phyloP scores from a whole-genome alignment of 495 filamentous ascomycete species.

The Halenospora varia region DNA sequence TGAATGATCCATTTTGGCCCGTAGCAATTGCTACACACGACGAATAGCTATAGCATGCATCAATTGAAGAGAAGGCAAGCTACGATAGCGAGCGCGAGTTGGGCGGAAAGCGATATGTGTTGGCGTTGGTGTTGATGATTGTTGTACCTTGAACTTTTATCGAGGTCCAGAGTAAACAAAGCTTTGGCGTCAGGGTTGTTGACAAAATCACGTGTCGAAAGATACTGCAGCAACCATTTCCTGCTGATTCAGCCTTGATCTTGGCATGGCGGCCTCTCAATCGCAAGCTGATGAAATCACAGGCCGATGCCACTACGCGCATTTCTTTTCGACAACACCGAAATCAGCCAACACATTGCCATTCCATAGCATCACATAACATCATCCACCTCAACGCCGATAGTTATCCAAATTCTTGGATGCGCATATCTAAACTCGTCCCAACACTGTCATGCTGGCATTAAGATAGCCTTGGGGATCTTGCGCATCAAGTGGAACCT shows the following conservation, averaged over 20 bases:
- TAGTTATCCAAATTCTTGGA: too few species aligned
- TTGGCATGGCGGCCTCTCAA: too few species aligned
- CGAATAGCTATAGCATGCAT: constrained; percentile 14
- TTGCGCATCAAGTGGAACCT: too few species aligned
- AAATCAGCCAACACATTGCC: not conserved
- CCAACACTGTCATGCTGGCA: not conserved
- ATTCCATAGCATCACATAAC: too few species aligned
- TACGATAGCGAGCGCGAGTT: not conserved
- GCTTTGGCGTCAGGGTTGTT: too few species aligned
- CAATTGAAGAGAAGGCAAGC: not conserved
- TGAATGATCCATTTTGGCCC: constrained; percentile 17
- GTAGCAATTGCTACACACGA: constrained; percentile 20
- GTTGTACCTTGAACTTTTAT: not conserved
- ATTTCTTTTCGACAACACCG: not conserved
- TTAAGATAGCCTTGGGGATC: not conserved
- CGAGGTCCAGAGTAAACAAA: too few species aligned
- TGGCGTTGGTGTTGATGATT: not conserved
- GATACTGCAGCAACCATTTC: too few species aligned
- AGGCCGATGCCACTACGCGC: not conserved
- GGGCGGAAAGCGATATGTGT: not conserved
- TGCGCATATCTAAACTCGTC: too few species aligned
- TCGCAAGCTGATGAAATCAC: not conserved
- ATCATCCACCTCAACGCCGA: not conserved
- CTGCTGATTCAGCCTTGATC: too few species aligned
- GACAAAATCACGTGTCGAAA: too few species aligned